Evolutionary conservation across 495 filamentous ascomycete genomes (phyloP).

Genomic region (Lepraria neglecta): DNA sequence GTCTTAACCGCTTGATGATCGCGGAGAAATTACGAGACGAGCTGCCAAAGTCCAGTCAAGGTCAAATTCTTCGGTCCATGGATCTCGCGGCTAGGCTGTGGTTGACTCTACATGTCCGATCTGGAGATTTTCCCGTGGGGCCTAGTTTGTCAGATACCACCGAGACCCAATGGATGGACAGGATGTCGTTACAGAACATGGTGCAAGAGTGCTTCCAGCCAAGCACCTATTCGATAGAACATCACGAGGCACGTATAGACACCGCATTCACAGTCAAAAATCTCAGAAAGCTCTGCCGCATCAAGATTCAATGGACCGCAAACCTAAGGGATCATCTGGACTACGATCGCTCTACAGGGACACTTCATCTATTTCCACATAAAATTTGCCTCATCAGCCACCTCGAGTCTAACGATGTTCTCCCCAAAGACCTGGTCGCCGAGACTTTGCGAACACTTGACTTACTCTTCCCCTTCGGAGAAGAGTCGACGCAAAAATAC

Average conservation of each 20-base stretch:
- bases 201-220: conserved; percentile 5
- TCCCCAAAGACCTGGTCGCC: conserved; percentile 26
- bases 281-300: conserved; percentile 12
- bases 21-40: conserved; percentile 1
- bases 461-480: conserved; percentile 26
- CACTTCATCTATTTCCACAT: conserved; percentile 9
- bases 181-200: neutral
- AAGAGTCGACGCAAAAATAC: conserved; percentile 11
- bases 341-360: conserved; percentile 4
- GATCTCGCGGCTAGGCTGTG: conserved; percentile 4
- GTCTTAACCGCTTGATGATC: conserved; percentile 5
- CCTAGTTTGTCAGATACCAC: conserved; percentile 15
- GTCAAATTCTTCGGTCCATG: conserved; percentile 10
- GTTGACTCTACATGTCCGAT: conserved; percentile 5
- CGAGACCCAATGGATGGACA: conserved; percentile 5
- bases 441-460: conserved; percentile 28
- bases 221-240: neutral
- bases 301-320: conserved; percentile 13
- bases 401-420: conserved; percentile 12
- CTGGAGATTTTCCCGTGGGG: conserved; percentile 8
- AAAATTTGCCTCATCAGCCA: conserved; percentile 14
- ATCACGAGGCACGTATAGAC: neutral
- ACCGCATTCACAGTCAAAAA: conserved; percentile 4
- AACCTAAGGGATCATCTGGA: conserved; percentile 16
- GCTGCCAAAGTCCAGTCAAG: conserved; percentile 4